Base-by-base conservation (phyloP, 2,329 filamentous ascomycete species). In the Calcarisporium arbuscula region DNA sequence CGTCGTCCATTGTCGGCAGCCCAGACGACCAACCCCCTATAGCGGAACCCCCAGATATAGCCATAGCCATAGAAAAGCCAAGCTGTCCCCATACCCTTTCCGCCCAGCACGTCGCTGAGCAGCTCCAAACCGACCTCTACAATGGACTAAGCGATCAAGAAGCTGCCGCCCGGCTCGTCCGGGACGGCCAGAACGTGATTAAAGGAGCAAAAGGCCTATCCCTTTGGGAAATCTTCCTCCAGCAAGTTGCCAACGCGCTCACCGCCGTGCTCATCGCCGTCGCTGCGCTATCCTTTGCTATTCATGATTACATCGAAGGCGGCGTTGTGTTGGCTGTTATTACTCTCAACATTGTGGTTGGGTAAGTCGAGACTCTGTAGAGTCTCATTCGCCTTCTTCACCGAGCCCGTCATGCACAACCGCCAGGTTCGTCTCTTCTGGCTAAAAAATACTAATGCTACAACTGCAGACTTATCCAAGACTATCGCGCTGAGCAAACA, bases 171-270 rank as follows among this genome's bases (percentile, higher is more conserved):
- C 81, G 81, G 56, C 70, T 85, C 52, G 61, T 62, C 57, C 68
- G 70, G 54, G 67, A 84, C 72, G 82, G 82, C 47, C 70, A 74
- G 48, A 87, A 87, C 65, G 72, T 72, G 55, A 74, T 86, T 65
- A 75, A 81, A 61, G 75, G 77, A 61, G 75, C 79, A 67, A 77
- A 80, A 62, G 77, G 79, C 60, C 62, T 82, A 63, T 85, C 81
- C 60, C 52, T 81, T 60, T 84, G 80, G 76, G 75, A 82, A 64
- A 83, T 86, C 64, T 72, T 86, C 63, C 60, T 86, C 62, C 82
- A 80, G 54, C 82, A 86, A 65, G 73, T 85, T 48, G 83, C 81
- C 46, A 86, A 86, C 64, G 83, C 80, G 64, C 66, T 86, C 61
- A 86, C 82, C 44, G 68, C 82, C 54, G 79, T 85, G 43, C 77